Evolutionary conservation across 768 basidiomycete genomes (phyloP).

Genomic region (Lactarius pseudohatsudake): DNA sequence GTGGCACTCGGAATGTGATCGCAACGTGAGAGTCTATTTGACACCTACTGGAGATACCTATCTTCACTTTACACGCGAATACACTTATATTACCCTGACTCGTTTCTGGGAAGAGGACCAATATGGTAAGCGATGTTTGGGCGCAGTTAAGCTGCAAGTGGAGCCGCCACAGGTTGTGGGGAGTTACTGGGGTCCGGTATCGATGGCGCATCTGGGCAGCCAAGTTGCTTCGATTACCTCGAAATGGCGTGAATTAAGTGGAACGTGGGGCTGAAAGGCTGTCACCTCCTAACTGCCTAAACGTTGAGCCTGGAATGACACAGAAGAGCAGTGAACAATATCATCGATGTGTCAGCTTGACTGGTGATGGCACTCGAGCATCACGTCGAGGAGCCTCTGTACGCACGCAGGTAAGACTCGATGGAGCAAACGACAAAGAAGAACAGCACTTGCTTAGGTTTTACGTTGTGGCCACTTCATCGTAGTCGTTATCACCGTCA

Average conservation of each 20-base stretch:
- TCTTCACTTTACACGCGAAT: not conserved
- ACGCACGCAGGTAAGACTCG: not conserved
- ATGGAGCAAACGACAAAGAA: not conserved
- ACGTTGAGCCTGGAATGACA: not conserved
- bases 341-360: not conserved
- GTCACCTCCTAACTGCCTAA: not conserved
- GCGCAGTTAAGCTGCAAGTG: not conserved
- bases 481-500: not conserved
- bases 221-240: not conserved
- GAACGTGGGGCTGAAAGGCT: not conserved
- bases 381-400: not conserved
- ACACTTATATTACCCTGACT: not conserved
- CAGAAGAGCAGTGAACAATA: not conserved
- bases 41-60: not conserved
- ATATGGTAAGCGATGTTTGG: not conserved
- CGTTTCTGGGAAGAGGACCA: not conserved
- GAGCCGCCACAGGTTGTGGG: not conserved
- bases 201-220: not conserved
- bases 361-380: not conserved
- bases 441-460: not conserved
- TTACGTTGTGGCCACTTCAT: not conserved
- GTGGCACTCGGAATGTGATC: not conserved
- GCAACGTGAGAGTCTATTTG: not conserved
- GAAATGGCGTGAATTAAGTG: not conserved
- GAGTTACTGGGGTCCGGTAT: not conserved